Percentiles rank a stretch among this genome's conserved stretches.
Conservation (phyloP, 2,329 filamentous ascomycete genomes). For the Calonectria pteridis region DNA sequence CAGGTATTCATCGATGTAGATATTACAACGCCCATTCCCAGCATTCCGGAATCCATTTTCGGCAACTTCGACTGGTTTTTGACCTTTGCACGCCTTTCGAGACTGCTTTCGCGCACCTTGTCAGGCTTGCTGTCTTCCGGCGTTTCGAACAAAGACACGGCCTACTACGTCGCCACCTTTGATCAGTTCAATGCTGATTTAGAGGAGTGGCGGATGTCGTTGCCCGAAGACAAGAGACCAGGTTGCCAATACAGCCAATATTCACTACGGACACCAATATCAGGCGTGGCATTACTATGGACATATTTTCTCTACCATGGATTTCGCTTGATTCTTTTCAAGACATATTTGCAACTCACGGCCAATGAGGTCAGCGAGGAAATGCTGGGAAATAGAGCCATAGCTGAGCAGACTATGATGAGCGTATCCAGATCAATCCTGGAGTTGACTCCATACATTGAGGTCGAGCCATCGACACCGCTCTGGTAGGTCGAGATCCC, state of each 20-base stretch:
- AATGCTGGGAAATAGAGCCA: background rate
- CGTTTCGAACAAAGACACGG: conserved; percentile 12
- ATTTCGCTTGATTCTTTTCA: conserved; percentile 29
- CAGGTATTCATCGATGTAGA: conserved; percentile 33
- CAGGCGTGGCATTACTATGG: conserved; percentile 28
- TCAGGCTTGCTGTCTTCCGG: conserved; percentile 32
- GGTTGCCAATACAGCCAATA: background rate
- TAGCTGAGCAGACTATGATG: conserved; percentile 23
- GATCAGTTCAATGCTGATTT: conserved; percentile 31
- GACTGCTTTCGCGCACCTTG: conserved; percentile 33
- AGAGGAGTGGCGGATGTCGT: conserved; percentile 29
- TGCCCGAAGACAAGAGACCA: conserved; percentile 27
- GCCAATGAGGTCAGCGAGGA: background rate
- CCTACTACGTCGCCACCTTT: conserved; percentile 26
- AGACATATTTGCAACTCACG: conserved; percentile 28
- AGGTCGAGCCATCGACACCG: conserved; percentile 37
- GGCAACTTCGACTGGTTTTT: conserved; percentile 32
- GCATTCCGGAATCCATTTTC: conserved; percentile 34
- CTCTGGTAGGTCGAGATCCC: conserved; percentile 28
- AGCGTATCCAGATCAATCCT: conserved; percentile 32
- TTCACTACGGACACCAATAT: conserved; percentile 17
- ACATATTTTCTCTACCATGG: conserved; percentile 38
- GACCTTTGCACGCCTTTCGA: conserved; percentile 26
- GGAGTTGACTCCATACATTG: conserved; percentile 36
- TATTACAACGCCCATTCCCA: conserved; percentile 32